Conservation (phyloP, 768 basidiomycete genomes). For the Suillus discolor region DNA sequence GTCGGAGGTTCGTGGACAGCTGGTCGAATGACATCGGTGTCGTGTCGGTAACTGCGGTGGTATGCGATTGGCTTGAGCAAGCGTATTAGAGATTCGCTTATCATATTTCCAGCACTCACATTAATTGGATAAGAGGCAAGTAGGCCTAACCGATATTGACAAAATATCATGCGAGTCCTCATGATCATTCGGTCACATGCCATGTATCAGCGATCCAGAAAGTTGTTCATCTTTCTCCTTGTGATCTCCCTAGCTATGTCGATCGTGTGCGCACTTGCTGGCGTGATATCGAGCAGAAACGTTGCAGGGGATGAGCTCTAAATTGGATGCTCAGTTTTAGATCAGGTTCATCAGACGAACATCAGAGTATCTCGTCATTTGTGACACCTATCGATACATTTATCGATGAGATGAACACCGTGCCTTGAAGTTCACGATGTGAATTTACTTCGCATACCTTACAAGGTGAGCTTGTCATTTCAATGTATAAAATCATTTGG, state of each 20-base stretch:
- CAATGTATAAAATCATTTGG: background rate
- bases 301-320: background rate
- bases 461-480: background rate
- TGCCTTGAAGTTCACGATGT: background rate
- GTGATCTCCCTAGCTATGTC: background rate
- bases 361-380: background rate
- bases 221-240: background rate
- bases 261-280: background rate
- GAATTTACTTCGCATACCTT: background rate
- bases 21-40: background rate
- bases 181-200: background rate
- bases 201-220: background rate
- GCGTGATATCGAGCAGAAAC: background rate
- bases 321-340: background rate
- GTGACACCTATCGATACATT: background rate
- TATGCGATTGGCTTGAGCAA: background rate
- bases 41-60: background rate
- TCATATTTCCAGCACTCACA: background rate
- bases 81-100: background rate
- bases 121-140: background rate
- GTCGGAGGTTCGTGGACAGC: background rate
- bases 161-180: background rate
- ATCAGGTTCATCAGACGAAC: background rate
- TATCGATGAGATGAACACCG: background rate
- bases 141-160: background rate